phyloP scores from a whole-genome alignment of 192 early-diverging fungal genomes.

The Podochytrium sp. region DNA sequence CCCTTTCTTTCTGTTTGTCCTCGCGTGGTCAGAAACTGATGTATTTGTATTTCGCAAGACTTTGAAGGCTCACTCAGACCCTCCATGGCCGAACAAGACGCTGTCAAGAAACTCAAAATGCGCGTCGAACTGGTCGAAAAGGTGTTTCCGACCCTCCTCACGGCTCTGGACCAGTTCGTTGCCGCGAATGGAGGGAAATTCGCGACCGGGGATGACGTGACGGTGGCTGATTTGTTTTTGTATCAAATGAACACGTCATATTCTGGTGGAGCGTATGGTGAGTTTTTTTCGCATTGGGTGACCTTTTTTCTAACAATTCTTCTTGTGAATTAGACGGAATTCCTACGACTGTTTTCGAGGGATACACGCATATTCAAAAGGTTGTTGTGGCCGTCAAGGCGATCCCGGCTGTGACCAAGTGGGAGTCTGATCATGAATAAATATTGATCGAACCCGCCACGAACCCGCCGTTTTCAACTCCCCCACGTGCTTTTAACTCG shows the following conservation, averaged over 20 bases:
- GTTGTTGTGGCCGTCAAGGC: conserved; percentile 27
- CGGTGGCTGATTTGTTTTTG: conserved; percentile 39
- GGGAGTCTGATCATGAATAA: conserved; percentile 33
- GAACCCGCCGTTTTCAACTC: too few relatives aligned
- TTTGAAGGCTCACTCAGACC: conserved; percentile 24
- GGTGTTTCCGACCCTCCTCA: conserved; percentile 21
- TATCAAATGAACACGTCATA: conserved; percentile 23
- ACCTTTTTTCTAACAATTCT: conserved; percentile 71
- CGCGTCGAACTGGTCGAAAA: conserved; percentile 34
- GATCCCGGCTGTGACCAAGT: conserved; percentile 36
- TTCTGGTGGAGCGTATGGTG: conserved; percentile 15
- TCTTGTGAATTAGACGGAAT: conserved; percentile 44
- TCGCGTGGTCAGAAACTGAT: too few relatives aligned
- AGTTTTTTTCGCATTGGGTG: conserved; percentile 13
- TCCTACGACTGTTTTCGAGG: conserved; percentile 25
- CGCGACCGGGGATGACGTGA: conserved; percentile 34
- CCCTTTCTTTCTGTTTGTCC: too few relatives aligned
- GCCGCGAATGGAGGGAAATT: conserved; percentile 16
- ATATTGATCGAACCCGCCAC: too few relatives aligned
- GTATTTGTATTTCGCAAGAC: too few relatives aligned
- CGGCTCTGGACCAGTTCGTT: conserved; percentile 23
- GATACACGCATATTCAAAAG: conserved; percentile 31
- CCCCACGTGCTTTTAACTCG: too few relatives aligned
- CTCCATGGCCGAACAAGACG: conserved; percentile 31
- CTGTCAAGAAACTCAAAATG: conserved; percentile 39